Evolutionary conservation across 78 protist genomes (phyloP), one percentile per base, ranked within the genome.

Genomic region (Ministeria vibrans): DNA sequence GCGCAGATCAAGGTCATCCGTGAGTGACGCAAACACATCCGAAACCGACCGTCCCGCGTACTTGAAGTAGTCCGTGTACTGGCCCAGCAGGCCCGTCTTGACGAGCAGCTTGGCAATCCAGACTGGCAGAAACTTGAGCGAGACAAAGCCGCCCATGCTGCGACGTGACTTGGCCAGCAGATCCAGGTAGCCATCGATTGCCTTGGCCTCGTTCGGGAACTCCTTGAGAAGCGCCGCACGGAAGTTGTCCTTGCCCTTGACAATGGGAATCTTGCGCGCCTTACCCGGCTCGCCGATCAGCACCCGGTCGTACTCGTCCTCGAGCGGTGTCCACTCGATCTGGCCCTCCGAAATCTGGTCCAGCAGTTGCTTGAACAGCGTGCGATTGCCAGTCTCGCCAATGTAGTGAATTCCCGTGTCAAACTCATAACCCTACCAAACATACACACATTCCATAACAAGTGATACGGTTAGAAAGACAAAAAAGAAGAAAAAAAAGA

Each of bases 361-460:
- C 28, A 27, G 32, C 55, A 72, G 59, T 1, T 15, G 64, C 30
- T 39, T 46, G 59, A 44, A 6, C 28, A 32, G 9, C 6, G 43
- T 6, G 27, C 53, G 59, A 30, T 32, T 22, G 9, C 75, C 46
- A 39, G 4, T 63, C 2, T 25, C 71, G 59, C 77, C 86, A 45
- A 75, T 46, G 81, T 83, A 83, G 64, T 83, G 86, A 20, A 83
- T 18, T 20, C 86, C 86, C n/a, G 78, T 66, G 44, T 82, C 86
- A 44, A 70, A 82, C 75, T 82, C 75, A 49, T 39, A 82, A 0
- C 86, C 85, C 38, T 72, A 28, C n/a, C n/a, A n/a, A n/a, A n/a
- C n/a, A n/a, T n/a, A n/a, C n/a, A n/a, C n/a, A n/a, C n/a, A n/a
- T n/a, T n/a, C n/a, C n/a, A n/a, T n/a, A n/a, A n/a, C n/a, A n/a